Percentiles rank a stretch among this genome's conserved stretches.
phyloP scores from a whole-genome alignment of 2,329 filamentous ascomycete genomes.

The Xylariaceae sp. region DNA sequence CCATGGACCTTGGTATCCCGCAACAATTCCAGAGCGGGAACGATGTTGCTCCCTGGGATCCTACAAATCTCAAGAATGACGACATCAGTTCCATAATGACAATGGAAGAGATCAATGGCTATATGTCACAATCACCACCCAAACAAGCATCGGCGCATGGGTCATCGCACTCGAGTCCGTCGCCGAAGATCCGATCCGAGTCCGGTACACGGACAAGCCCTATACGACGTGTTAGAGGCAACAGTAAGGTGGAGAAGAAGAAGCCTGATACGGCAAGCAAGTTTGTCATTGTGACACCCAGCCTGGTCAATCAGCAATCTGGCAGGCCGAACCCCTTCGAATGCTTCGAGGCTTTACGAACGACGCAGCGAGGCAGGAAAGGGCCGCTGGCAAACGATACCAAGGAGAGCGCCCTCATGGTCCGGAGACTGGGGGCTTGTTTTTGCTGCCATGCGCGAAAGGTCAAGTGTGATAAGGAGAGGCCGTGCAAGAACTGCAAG shows the following conservation, averaged over 20 bases:
- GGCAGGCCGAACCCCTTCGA: slow-evolving; percentile 50
- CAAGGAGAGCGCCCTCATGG: slow-evolving; percentile 50
- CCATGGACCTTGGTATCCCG: slow-evolving; percentile 34
- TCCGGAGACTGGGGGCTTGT: slow-evolving; percentile 51
- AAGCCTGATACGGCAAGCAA: slow-evolving; percentile 38
- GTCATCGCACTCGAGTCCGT: slow-evolving; percentile 24
- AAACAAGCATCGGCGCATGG: slow-evolving; percentile 15
- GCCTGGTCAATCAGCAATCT: slow-evolving; percentile 46
- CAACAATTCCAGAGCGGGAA: slow-evolving; percentile 31
- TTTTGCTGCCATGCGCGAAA: slow-evolving; percentile 57
- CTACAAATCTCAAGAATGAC: slow-evolving; percentile 30
- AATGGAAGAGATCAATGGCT: slow-evolving; percentile 30
- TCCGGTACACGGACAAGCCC: slow-evolving; percentile 25
- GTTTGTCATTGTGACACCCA: slow-evolving; percentile 53
- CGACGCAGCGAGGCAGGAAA: slow-evolving; percentile 52
- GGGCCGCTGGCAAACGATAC: slow-evolving; percentile 50
- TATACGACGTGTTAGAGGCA: slow-evolving; percentile 38
- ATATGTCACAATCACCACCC: slow-evolving; percentile 25
- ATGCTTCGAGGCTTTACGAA: slow-evolving; percentile 49
- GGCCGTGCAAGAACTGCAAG: slow-evolving; percentile 53
- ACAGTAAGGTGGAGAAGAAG: slow-evolving; percentile 42
- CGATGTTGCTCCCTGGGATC: slow-evolving; percentile 40
- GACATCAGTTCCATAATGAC: slow-evolving; percentile 28
- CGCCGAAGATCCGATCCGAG: slow-evolving; percentile 21
- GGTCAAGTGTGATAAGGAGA: slow-evolving; percentile 52